phyloP scores from a whole-genome alignment of 495 filamentous ascomycete genomes.

The Parathielavia hyrcaniae region DNA sequence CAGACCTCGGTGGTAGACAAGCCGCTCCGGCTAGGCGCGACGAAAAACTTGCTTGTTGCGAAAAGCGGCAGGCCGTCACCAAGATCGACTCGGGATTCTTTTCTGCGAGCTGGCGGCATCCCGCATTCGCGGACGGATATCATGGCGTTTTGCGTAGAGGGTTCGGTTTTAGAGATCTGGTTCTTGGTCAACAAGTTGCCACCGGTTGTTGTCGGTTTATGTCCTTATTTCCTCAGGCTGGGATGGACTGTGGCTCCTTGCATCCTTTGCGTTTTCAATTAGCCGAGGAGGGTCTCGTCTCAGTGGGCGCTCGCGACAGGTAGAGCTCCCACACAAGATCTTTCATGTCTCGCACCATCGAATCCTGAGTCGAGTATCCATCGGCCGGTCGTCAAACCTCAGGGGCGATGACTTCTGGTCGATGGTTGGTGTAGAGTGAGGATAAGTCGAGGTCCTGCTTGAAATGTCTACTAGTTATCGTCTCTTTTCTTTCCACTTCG shows the following conservation, averaged over 20 bases:
- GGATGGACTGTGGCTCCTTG: conserved; percentile 2
- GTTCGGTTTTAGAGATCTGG: conserved; percentile 20
- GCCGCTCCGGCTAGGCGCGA: background rate
- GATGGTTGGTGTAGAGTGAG: background rate
- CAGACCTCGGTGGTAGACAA: conserved; percentile 44
- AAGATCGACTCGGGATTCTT: conserved; percentile 5
- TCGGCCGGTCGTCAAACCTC: conserved; percentile 1
- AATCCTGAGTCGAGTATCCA: background rate
- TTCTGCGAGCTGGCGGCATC: conserved; percentile 12
- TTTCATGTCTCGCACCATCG: background rate
- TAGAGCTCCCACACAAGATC: conserved; percentile 3
- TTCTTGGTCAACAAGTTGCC: conserved; percentile 16
- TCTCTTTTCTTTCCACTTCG: background rate
- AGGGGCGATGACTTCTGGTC: background rate
- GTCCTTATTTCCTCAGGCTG: background rate
- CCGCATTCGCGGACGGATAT: conserved; percentile 9
- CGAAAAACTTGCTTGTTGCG: background rate
- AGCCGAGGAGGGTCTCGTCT: background rate
- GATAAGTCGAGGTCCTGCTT: background rate
- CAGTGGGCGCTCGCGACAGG: background rate
- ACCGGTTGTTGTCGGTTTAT: conserved; percentile 6
- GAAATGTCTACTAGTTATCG: background rate
- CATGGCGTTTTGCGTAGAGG: conserved; percentile 23
- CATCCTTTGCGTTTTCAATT: background rate
- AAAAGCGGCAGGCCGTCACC: background rate